Evolutionary conservation across 345 rosid genomes (phyloP), one percentile per base, ranked within the genome.

Genomic region (Luvunga scandens): DNA sequence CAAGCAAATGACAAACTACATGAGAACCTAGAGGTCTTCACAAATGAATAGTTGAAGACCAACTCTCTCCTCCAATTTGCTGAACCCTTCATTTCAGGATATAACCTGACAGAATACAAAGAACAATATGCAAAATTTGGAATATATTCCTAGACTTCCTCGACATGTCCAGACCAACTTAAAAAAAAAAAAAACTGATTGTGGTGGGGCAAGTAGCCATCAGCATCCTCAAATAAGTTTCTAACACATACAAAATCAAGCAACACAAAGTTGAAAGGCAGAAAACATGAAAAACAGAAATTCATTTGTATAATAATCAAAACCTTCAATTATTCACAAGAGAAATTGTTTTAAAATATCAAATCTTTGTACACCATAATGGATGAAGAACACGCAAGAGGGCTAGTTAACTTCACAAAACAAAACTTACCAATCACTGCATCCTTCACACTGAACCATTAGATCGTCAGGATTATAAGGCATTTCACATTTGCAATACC

Each of bases 401-500:
- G 5, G 77, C 22, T 21, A 67, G 25, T 61, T 53, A 61, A 16
- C 27, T 65, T 18, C 69, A 19, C 18, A 30, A 60, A 34, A 64
- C 59, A 48, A 75, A 39, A 78, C 90, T 87, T 81, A 96, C 99
- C 98, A 96, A 75, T 94, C 98, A 50, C 88, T 92, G 80, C 99
- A 96, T 71, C 87, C 88, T 83, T 96, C 99, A 21, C 99, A 96
- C 73, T 96, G 99, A 69, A 96, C 93, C 99, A 96, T 96, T 38
- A 96, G 76, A 71, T 96, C 98, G 81, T 96, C 99, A 21, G 99
- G 99, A 79, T 96, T 96, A 75, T 94, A 96, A 33, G 99, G 99
- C 99, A 96, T 96, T 88, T 96, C 98, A 60, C 99, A 96, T 77
- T 94, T 96, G 85, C 99, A 96, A 84, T 91, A 96, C 83, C 99